phyloP scores from a whole-genome alignment of 164 flowering plant genomes.

The Liquidambar formosana region DNA sequence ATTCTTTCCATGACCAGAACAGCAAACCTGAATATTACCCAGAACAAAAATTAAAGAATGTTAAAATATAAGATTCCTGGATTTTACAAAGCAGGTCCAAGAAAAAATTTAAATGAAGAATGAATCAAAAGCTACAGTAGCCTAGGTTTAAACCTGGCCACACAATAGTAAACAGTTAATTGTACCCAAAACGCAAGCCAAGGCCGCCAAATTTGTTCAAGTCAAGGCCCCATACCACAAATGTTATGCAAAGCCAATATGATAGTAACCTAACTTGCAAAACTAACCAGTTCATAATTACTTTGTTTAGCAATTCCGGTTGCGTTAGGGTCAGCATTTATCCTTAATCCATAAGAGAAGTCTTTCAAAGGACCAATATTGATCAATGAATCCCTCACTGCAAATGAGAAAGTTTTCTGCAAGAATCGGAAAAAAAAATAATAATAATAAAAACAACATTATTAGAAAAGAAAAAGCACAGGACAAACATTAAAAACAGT shows the following conservation, averaged over 20 bases:
- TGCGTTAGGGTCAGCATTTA: slow-evolving; percentile 90
- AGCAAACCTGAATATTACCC: slow-evolving; percentile 69
- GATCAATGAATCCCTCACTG: slow-evolving; percentile 91
- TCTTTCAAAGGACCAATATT: slow-evolving; percentile 97
- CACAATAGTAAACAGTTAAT: background rate
- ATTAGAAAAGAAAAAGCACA: background rate
- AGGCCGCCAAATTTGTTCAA: background rate
- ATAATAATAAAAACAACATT: background rate
- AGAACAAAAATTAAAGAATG: background rate
- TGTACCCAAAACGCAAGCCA: background rate
- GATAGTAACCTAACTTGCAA: background rate
- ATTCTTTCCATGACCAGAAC: slow-evolving; percentile 99
- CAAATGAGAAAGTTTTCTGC: slow-evolving; percentile 87
- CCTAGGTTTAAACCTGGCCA: background rate
- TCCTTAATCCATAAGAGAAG: slow-evolving; percentile 88
- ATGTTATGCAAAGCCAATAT: background rate
- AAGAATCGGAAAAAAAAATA: slow-evolving; percentile 18
- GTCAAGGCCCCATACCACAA: background rate
- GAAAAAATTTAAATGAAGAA: background rate
- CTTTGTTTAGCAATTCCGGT: slow-evolving; percentile 92
- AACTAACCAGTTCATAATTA: slow-evolving; percentile 92
- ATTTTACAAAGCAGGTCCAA: background rate
- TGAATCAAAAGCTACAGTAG: background rate
- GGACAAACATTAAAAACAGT: background rate
- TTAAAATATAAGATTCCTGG: background rate